Evolutionary conservation across 2,329 filamentous ascomycete genomes (phyloP), one percentile per base, ranked within the genome.

Genomic region (Xylaria sp.): DNA sequence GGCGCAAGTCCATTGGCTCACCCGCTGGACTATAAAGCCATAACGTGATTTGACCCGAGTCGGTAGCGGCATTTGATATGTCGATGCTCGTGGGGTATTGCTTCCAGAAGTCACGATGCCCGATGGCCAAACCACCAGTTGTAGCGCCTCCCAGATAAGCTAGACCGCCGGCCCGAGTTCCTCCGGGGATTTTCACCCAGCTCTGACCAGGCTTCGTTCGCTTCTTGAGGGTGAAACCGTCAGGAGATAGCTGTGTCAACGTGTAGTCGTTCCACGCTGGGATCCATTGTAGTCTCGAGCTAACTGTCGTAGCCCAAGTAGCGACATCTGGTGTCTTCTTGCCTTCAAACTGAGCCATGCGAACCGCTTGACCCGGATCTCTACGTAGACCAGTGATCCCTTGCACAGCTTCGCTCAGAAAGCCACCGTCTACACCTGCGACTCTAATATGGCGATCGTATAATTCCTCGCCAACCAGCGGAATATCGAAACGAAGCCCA

Each of bases 31-130:
- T 86, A 68, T 89, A 89, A 0, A 90, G 74, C 87, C 87, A 90
- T 0, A 88, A 65, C 0, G 87, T 90, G 11, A 90, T 78, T 4
- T 81, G 78, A 0, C 86, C 86, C 1, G 75, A 73, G 51, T 87
- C 83, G 0, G 79, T 79, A 0, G 81, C 81, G 0, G 86, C 84
- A 57, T 85, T 81, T 0, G 80, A 76, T 11, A 90, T 81, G 51
- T 89, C 87, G 4, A 90, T 75, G 3, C 84, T 82, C 0, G 85
- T 87, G 0, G 88, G 88, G 68, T 87, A 89, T 17, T 85, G 81
- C 78, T 90, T 86, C 88, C 88, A 90, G 73, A 90, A 90, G 71
- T 89, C 83, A 2, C 84, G 82, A 53, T 88, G 79, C 0, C 86
- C 86, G 5, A 90, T 74, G 0, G 85, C 87, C 1, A 90, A 79